Base-by-base conservation (phyloP, 169 alveolate genomes). In the Cryptosporidium canis region DNA sequence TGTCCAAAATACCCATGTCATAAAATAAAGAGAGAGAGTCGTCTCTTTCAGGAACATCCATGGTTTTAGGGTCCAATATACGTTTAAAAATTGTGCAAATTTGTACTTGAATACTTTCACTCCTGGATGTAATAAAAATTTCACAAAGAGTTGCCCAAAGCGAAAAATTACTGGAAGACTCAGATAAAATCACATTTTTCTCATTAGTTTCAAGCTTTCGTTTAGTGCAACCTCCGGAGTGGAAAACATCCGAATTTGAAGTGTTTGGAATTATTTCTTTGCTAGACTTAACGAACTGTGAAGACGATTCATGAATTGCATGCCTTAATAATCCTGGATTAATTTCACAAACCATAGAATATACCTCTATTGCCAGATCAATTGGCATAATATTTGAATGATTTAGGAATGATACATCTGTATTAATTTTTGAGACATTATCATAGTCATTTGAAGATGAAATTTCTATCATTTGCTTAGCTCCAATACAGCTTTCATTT, bases 21-120 rank as follows among this genome's bases (percentile, higher is more conserved):
- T 92, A 92, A 67, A 92, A 92, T 43, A 92, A 43, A 45, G 92
- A 83, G n/a, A 93, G 90, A 21, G 92, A 90, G 48, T 92, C 95
- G 53, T 92, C 95, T 83, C 91, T 91, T 56, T 92, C 95, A 24
- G 95, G 95, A 66, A 92, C 83, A 39, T 92, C 95, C 95, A 92
- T 92, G 33, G 85, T 91, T 45, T 92, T 91, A 6, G 95, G 94
- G 83, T 92, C 95, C 77, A 92, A 65, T 45, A 92, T 90, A 33
- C 94, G 70, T 77, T 61, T 77, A 39, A 77, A 77, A 58, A 77
- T 77, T 39, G 37, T 39, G 29, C 77, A 77, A 9, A 77, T 77
- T 61, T 77, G 87, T 35, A 77, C 27, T 77, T 77, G 87, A 14
- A 63, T 24, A 44, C 87, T 77, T 29, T 77, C 87, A 58, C 72